These are phyloP conservation scores for Gnaphalium uliginosum DNA, from an alignment of 129 eudicot genomes.

Conservation along the genomic window DNA sequence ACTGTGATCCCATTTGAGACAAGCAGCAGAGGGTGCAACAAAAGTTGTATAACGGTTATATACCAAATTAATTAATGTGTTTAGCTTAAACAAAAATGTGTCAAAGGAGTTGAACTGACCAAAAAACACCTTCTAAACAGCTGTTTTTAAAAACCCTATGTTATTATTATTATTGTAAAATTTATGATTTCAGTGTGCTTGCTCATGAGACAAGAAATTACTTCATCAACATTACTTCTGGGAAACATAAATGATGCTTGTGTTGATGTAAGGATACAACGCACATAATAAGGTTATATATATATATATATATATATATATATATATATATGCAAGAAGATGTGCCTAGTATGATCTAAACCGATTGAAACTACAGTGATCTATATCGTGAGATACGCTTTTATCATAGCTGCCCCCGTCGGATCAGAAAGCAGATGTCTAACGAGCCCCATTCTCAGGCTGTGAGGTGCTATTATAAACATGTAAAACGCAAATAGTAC, in stretches of 20 bases:
- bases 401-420: constrained; percentile 83
- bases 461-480: constrained; percentile 91
- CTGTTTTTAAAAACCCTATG: no score
- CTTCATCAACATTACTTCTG: constrained; percentile 18
- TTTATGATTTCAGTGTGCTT: constrained; percentile 1
- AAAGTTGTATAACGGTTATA: neutral
- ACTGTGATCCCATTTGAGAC: neutral
- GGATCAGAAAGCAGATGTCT: constrained; percentile 92
- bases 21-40: neutral
- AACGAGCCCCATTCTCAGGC: constrained; percentile 80
- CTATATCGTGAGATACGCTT: constrained; percentile 67
- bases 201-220: constrained; percentile 13
- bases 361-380: neutral
- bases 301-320: constrained; percentile 25
- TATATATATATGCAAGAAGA: constrained; percentile 30
- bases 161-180: no score
- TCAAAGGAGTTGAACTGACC: neutral
- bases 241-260: constrained; percentile 20
- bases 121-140: no score
- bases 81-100: neutral
- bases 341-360: constrained; percentile 31
- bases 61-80: neutral
- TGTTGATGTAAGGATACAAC: constrained; percentile 37
- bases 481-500: constrained; percentile 80
- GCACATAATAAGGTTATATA: constrained; percentile 20